Base-by-base conservation (phyloP, 768 basidiomycete species). In the Auricularia heimuer region DNA sequence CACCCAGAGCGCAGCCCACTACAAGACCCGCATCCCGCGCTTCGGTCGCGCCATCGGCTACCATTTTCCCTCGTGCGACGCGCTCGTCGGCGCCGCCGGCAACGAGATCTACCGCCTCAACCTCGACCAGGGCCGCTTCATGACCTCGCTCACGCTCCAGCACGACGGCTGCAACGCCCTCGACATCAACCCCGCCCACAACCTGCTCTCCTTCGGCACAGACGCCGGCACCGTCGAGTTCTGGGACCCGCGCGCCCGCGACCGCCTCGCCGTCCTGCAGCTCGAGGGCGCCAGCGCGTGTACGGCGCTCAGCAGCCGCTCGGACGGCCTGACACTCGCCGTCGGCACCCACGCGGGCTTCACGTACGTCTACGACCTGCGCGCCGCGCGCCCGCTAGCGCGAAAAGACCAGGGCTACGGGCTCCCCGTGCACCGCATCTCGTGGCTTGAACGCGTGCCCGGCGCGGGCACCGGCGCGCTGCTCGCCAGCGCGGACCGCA, bases 321-420 rank as follows among this genome's bases (percentile, higher is more conserved):
- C 81, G 4, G 97, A 99, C 71, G 97, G 97, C 0, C 81, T 99
- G 21, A 92, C 92, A 18, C 88, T 98, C 68, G 97, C 96, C 0
- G 81, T 98, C 42, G 97, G 96, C 14, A 98, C 96, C 1, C 94
- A 92, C 8, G 92, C 94, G 0, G 97, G 97, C 0, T 94, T 98
- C 72, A 94, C 93, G 0, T 77, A 98, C 3, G 79, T 99, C 14
- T 99, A 98, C 73, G 97, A 99, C 73, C 85, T 99, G 70, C 89
- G 97, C 56, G 86, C 90, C 8, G 82, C 87, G 3, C 82, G 81
- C 45, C 88, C 92, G 29, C 94, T 90, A 69, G 94, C 92, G 1
- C 72, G 86, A 66, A 98, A 99, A 72, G 97, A 99, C 72, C 97
- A 98, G 76, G 97, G 97, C 0, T 98, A 98, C 69, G 96, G 96